Percentiles rank a stretch among this genome's conserved stretches.
phyloP scores from a whole-genome alignment of 495 filamentous ascomycete species.

The Penicillium silybi region DNA sequence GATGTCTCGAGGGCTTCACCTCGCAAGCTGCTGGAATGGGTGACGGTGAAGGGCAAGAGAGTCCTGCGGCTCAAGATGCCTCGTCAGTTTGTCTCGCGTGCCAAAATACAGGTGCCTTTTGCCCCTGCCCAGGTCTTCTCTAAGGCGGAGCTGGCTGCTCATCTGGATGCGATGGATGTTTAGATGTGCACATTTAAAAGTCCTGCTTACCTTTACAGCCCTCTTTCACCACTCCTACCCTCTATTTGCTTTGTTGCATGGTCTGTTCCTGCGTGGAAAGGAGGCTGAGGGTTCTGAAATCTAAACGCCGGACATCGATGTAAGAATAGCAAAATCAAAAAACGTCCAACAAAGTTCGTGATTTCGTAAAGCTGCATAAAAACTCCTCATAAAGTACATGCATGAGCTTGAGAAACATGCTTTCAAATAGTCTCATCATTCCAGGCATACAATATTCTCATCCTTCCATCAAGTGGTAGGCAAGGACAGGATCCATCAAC shows the following conservation, averaged over 20 bases:
- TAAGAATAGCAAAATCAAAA: no score
- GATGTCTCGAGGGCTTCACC: not conserved
- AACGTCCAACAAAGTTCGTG: no score
- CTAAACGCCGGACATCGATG: not conserved
- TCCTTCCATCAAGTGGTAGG: conserved; percentile 28
- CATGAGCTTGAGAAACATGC: not conserved
- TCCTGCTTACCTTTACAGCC: not conserved
- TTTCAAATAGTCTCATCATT: not conserved
- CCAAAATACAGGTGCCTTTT: not conserved
- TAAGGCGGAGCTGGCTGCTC: not conserved
- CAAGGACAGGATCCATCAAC: conserved; percentile 34
- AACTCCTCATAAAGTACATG: not conserved
- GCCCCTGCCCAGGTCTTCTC: not conserved
- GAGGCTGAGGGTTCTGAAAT: not conserved
- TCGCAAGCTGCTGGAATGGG: not conserved
- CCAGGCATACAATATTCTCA: not conserved
- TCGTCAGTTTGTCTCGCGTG: not conserved
- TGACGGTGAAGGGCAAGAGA: not conserved
- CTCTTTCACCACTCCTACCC: not conserved
- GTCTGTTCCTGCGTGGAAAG: not conserved
- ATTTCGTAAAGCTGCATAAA: no score
- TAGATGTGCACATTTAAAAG: not conserved
- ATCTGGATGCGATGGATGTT: not conserved
- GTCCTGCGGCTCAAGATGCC: not conserved
- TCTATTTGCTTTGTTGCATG: not conserved